Evolutionary conservation across 441 rosid genomes (phyloP), one percentile per base, ranked within the genome.

Genomic region (Bocquillonia castaneifolia): DNA sequence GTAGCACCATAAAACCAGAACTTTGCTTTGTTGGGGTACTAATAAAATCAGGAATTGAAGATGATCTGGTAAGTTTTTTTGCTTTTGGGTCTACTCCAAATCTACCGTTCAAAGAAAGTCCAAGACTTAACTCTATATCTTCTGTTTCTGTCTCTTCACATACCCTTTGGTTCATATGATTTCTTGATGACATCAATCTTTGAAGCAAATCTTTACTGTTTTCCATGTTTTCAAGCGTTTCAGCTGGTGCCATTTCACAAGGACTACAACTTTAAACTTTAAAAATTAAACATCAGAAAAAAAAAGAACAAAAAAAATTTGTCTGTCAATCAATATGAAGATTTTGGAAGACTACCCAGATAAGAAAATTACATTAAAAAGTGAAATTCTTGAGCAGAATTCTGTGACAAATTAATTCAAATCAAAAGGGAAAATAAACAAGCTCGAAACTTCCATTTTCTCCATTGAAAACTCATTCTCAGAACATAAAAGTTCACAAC

Each of bases 81-180:
- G 84, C 84, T 52, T 64, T 79, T 54, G 93, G 96, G 85, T 91
- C 91, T 12, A 88, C 86, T 54, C 97, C 96, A 68, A 92, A 92
- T 47, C 85, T 85, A 36, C 97, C 96, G 70, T 89, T 84, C 66
- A 85, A 75, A 23, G 94, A 92, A 15, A 89, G 88, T 29, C 96
- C 92, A 52, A 92, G 81, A 77, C 83, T 85, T 17, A 92, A 78
- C 84, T 92, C 94, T 54, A 88, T 47, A 58, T 84, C 92, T 36
- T 70, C 66, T 26, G 31, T 60, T 14, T 51, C 72, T 18, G 37
- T 59, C 12, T 51, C 74, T 18, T 69, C 70, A 31, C 40, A 69
- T 13, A 45, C n/a, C 31, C 48, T 69, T 68, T 62, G 56, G 59
- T 37, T 50, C 59, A 74, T 77, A 66, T 60, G 76, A 71, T 67